Conservation (phyloP, 345 rosid genomes). For the Eucalyptus decipiens region DNA sequence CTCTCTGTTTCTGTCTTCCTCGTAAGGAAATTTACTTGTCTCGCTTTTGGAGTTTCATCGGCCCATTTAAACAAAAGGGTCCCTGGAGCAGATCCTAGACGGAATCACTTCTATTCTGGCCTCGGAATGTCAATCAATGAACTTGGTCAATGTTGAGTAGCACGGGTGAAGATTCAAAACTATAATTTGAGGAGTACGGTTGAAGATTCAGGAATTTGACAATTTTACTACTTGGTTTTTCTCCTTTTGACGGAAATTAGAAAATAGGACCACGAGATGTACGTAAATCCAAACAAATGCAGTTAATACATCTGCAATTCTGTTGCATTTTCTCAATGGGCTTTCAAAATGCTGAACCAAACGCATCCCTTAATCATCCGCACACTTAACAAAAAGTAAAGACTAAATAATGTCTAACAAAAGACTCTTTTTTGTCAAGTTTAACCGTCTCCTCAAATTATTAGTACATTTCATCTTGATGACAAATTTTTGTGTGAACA, state of each 20-base stretch:
- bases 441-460: not conserved
- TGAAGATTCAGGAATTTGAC: not conserved
- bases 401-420: not conserved
- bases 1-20: not conserved
- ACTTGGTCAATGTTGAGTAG: not conserved
- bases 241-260: not conserved
- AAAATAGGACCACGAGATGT: not conserved
- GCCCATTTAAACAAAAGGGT: not conserved
- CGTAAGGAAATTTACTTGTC: not conserved
- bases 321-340: rapidly evolving
- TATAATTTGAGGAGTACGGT: not conserved
- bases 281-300: not conserved
- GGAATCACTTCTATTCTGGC: not conserved
- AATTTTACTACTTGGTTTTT: not conserved
- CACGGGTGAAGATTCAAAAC: not conserved
- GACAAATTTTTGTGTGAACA: not conserved
- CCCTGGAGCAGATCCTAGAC: not conserved
- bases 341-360: too few species aligned
- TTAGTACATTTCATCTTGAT: not conserved
- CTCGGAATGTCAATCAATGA: constrained; percentile 21
- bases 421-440: not conserved
- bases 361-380: not conserved
- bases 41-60: not conserved
- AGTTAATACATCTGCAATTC: rapidly evolving
- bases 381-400: not conserved